Percentiles rank a stretch among this genome's conserved stretches.
Evolutionary conservation across 441 rosid genomes (phyloP).

Genomic region (Eugenia klotzschiana): DNA sequence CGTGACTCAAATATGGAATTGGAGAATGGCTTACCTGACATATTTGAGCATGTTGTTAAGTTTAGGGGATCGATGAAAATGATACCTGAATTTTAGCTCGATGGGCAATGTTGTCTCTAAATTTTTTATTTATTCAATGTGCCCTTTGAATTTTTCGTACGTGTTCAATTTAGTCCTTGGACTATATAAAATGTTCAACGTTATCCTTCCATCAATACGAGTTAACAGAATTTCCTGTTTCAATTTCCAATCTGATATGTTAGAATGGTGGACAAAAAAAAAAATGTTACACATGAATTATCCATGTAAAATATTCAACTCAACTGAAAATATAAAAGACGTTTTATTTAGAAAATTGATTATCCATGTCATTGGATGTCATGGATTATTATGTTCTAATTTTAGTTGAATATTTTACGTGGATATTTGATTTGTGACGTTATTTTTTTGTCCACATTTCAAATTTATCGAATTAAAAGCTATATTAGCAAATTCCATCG

Average conservation of each 20-base stretch:
- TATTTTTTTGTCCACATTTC: background rate
- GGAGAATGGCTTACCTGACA: background rate
- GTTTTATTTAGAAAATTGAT: background rate
- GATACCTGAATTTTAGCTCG: accelerated
- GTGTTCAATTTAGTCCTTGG: background rate
- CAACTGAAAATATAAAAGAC: background rate
- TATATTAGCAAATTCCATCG: background rate
- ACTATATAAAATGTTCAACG: background rate
- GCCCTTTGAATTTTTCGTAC: accelerated
- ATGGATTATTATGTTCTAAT: background rate
- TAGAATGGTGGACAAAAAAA: background rate
- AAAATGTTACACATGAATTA: accelerated
- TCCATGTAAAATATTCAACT: background rate
- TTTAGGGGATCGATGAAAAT: background rate
- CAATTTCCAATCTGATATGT: accelerated
- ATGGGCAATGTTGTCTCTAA: accelerated
- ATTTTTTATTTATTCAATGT: accelerated
- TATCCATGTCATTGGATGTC: background rate
- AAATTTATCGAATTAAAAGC: accelerated
- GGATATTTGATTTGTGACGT: accelerated
- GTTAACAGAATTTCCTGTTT: background rate
- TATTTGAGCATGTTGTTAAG: background rate
- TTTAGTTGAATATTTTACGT: background rate
- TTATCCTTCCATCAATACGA: accelerated
- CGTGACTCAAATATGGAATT: background rate